These are phyloP conservation scores for Pseudogymnoascus sp. DNA, from an alignment of 2,329 filamentous ascomycete species.

Conservation along the genomic window DNA sequence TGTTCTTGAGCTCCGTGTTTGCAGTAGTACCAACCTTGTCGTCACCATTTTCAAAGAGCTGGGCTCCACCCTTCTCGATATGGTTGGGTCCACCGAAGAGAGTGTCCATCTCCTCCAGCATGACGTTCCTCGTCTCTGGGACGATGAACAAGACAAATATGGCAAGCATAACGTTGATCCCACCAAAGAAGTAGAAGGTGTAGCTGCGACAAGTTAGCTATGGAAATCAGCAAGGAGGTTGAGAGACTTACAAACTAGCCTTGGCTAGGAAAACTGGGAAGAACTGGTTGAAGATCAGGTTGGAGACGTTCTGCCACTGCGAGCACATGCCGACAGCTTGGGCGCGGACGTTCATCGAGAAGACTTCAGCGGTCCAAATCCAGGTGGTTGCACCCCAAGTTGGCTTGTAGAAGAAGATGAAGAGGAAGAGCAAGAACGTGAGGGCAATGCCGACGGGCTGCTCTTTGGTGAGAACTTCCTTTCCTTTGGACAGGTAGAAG, in stretches of 20 bases:
- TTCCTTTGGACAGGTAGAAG: background rate
- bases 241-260: conserved; percentile 29
- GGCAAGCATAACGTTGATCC: conserved; percentile 40
- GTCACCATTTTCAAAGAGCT: conserved; percentile 21
- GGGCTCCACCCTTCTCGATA: conserved; percentile 26
- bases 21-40: conserved; percentile 17
- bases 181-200: conserved; percentile 46
- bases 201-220: conserved; percentile 30
- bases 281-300: conserved; percentile 63
- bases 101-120: conserved; percentile 49
- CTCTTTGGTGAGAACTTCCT: conserved; percentile 44
- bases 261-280: conserved; percentile 62
- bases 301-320: conserved; percentile 57
- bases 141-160: conserved; percentile 46
- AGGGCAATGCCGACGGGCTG: conserved; percentile 59
- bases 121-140: conserved; percentile 49
- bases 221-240: background rate
- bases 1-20: background rate
- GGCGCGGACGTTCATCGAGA: conserved; percentile 65
- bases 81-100: conserved; percentile 40
- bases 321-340: conserved; percentile 63
- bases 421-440: conserved; percentile 61
- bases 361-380: conserved; percentile 66
- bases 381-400: conserved; percentile 66
- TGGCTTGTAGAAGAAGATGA: conserved; percentile 62